Conservation (phyloP, 1,284 basidiomycete genomes). For the Sparassis latifolia region DNA sequence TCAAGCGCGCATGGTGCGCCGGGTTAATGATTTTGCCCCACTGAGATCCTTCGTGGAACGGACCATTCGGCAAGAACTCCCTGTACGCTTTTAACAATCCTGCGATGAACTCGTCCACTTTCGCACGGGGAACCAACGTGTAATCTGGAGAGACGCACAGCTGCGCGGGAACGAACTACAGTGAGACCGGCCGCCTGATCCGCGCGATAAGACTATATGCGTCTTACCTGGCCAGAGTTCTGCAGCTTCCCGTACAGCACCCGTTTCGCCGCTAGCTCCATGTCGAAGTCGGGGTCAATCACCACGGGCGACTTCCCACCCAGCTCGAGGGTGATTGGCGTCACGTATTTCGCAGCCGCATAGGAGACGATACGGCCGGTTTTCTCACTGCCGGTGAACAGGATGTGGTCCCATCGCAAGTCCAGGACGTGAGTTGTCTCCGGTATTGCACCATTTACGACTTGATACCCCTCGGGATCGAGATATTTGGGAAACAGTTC, state of each 20-base stretch:
- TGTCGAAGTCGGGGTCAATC: constrained; percentile 39
- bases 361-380: constrained; percentile 56
- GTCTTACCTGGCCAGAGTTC: constrained; percentile 41
- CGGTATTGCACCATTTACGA: constrained; percentile 54
- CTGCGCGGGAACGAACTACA: constrained; percentile 16
- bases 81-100: constrained; percentile 37
- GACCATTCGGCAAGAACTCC: constrained; percentile 32
- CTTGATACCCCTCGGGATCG: constrained; percentile 38
- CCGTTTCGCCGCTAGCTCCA: constrained; percentile 37
- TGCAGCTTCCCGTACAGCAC: constrained; percentile 54
- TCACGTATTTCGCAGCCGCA: constrained; percentile 60
- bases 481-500: constrained; percentile 59
- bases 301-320: constrained; percentile 65
- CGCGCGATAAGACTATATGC: not conserved
- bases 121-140: constrained; percentile 43
- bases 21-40: constrained; percentile 42
- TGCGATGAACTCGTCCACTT: constrained; percentile 46
- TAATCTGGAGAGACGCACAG: constrained; percentile 64
- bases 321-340: constrained; percentile 59
- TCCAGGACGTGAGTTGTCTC: constrained; percentile 47
- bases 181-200: not conserved
- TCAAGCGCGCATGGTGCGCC: constrained; percentile 45
- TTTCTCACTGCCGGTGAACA: constrained; percentile 44
- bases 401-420: constrained; percentile 56
- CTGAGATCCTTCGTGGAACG: constrained; percentile 30